Conservation (phyloP, 306 rosid species). For the Coriaria nepalensis region DNA sequence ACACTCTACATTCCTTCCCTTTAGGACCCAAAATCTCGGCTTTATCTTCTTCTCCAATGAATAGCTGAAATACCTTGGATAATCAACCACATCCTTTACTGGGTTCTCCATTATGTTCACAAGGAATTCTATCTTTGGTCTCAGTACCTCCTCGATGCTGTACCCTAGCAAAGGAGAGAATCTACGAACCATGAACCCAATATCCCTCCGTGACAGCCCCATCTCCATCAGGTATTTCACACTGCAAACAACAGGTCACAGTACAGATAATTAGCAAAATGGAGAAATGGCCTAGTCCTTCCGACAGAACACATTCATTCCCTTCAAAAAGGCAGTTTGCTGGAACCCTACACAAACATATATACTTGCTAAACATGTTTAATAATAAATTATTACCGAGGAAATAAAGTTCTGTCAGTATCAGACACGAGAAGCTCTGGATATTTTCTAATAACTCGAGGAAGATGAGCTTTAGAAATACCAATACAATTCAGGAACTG, state of each 20-base stretch:
- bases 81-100: slow-evolving; percentile 53
- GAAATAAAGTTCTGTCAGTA: slow-evolving; percentile 45
- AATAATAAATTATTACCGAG: slow-evolving; percentile 32
- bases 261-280: neutral
- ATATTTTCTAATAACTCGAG: slow-evolving; percentile 61
- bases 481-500: slow-evolving; percentile 52
- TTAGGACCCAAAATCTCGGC: slow-evolving; percentile 63
- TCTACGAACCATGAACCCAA: slow-evolving; percentile 57
- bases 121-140: slow-evolving; percentile 69
- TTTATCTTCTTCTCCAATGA: slow-evolving; percentile 82
- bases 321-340: too few species aligned
- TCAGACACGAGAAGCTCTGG: slow-evolving; percentile 76
- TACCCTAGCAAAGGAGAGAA: slow-evolving; percentile 85
- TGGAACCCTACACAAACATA: too few species aligned
- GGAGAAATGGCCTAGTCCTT: too few species aligned
- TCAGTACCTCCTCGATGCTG: slow-evolving; percentile 61
- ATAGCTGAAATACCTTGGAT: slow-evolving; percentile 87
- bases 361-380: too few species aligned
- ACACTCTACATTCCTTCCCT: slow-evolving; percentile 45
- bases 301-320: too few species aligned
- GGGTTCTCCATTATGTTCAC: slow-evolving; percentile 69
- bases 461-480: slow-evolving; percentile 35
- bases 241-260: slow-evolving; percentile 30
- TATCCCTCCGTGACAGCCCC: slow-evolving; percentile 53
- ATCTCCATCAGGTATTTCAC: slow-evolving; percentile 43